These are phyloP conservation scores for Hemisphaericaspora xylanilytica DNA, from an alignment of 1,139 yeast genomes.

Conservation along the genomic window DNA sequence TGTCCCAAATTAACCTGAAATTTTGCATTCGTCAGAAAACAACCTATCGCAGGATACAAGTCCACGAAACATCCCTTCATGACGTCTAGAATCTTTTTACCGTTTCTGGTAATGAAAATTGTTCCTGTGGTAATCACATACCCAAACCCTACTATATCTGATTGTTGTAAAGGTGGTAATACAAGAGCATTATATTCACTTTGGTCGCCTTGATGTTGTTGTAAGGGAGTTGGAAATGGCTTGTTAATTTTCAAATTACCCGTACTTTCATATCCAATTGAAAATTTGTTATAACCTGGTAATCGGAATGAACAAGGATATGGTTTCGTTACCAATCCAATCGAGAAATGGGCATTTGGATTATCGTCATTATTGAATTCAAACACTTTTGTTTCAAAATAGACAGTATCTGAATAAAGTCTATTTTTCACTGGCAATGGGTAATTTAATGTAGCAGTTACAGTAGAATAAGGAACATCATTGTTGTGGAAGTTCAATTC, in stretches of 20 bases:
- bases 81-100: constrained; percentile 81
- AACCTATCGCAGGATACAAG: constrained; percentile 89
- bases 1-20: constrained; percentile 88
- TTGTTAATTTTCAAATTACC: constrained; percentile 81
- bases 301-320: constrained; percentile 78
- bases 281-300: constrained; percentile 81
- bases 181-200: constrained; percentile 57
- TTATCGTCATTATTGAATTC: constrained; percentile 36
- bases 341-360: constrained; percentile 55
- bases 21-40: constrained; percentile 63
- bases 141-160: constrained; percentile 93
- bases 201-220: constrained; percentile 49
- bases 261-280: constrained; percentile 83
- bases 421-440: constrained; percentile 63
- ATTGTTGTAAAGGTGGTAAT: constrained; percentile 73
- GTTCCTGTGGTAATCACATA: constrained; percentile 78
- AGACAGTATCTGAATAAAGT: constrained; percentile 56
- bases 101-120: constrained; percentile 86
- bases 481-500: constrained; percentile 54
- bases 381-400: constrained; percentile 68
- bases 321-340: constrained; percentile 86
- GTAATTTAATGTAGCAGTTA: constrained; percentile 53
- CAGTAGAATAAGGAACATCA: constrained; percentile 43
- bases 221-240: constrained; percentile 58
- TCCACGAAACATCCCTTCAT: constrained; percentile 77